These are phyloP conservation scores for Grifola frondosa DNA, from an alignment of 1,284 basidiomycete genomes.

Conservation along the genomic window DNA sequence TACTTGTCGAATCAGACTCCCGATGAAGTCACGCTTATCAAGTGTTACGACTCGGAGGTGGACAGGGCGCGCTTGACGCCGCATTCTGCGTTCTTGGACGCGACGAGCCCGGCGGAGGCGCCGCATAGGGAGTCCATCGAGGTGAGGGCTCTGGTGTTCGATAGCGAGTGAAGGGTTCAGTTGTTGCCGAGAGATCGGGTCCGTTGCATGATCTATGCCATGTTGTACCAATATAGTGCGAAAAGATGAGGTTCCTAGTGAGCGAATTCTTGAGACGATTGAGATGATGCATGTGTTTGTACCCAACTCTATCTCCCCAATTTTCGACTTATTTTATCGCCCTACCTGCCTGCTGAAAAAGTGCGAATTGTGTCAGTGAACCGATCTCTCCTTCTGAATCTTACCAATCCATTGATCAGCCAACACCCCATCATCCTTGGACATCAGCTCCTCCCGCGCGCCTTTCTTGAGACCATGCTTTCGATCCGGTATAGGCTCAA, in stretches of 20 bases:
- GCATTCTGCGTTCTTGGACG: slow-evolving; percentile 46
- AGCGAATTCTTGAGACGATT: too few species aligned
- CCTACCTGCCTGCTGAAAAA: too few species aligned
- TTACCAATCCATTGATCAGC: slow-evolving; percentile 12
- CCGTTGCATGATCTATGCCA: too few species aligned
- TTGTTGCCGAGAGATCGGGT: too few species aligned
- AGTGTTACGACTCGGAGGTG: slow-evolving; percentile 45
- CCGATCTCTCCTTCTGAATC: too few species aligned
- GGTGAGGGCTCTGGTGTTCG: slow-evolving; percentile 41
- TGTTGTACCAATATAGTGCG: too few species aligned
- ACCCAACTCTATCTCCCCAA: too few species aligned
- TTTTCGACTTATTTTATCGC: too few species aligned
- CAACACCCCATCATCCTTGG: slow-evolving; percentile 20
- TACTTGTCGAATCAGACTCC: slow-evolving; percentile 47
- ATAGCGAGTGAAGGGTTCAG: slow-evolving; percentile 24
- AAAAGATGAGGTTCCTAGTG: too few species aligned
- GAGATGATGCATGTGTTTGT: too few species aligned
- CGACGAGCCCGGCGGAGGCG: slow-evolving; percentile 37
- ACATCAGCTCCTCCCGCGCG: slow-evolving; percentile 18
- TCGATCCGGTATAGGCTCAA: slow-evolving; percentile 9
- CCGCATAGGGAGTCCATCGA: slow-evolving; percentile 45
- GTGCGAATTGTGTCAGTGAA: too few species aligned
- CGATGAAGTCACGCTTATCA: slow-evolving; percentile 48
- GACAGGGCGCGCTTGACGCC: slow-evolving; percentile 43
- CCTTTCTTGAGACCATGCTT: slow-evolving; percentile 18